A percentile compares a stretch with the other conserved stretches of the same genome.
Conservation (phyloP, 23 red algal genomes). For the Gracilaria domingensis region DNA sequence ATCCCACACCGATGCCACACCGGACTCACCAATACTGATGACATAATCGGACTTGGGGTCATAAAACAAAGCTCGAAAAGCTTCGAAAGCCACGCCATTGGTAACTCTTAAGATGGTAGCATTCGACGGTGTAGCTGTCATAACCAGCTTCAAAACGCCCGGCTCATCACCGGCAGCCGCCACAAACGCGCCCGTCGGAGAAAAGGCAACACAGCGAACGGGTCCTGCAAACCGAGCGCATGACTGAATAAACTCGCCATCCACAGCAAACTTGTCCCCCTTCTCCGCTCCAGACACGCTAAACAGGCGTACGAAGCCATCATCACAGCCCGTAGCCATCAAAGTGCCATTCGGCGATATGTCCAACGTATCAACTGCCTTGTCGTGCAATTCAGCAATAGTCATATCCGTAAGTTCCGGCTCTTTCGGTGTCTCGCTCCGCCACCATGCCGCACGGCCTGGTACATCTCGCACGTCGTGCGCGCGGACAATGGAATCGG, state of each 20-base stretch:
- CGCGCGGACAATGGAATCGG: slow-evolving; percentile 58
- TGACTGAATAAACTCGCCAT: slow-evolving; percentile 41
- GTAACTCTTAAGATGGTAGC: slow-evolving; percentile 51
- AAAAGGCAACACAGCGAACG: slow-evolving; percentile 72
- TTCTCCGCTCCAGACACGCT: background rate
- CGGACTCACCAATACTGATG: slow-evolving; percentile 59
- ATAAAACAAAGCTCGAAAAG: slow-evolving; percentile 56
- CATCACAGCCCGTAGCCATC: slow-evolving; percentile 72
- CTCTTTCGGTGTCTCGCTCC: background rate
- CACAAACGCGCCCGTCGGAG: slow-evolving; percentile 63
- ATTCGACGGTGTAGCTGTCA: slow-evolving; percentile 63
- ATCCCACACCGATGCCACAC: slow-evolving; percentile 68
- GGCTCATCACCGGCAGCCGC: slow-evolving; percentile 83
- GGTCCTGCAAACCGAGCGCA: slow-evolving; percentile 64
- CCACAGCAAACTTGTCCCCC: background rate
- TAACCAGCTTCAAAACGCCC: slow-evolving; percentile 76
- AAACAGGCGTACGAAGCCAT: slow-evolving; percentile 76
- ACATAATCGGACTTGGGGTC: slow-evolving; percentile 78
- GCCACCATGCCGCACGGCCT: slow-evolving; percentile 20
- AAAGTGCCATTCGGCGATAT: slow-evolving; percentile 21
- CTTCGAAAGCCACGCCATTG: slow-evolving; percentile 32
- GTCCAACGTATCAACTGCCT: slow-evolving; percentile 53
- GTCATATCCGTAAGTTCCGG: slow-evolving; percentile 38
- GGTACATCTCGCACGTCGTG: slow-evolving; percentile 56
- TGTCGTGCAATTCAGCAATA: slow-evolving; percentile 60